phyloP scores from a whole-genome alignment of 2,329 filamentous ascomycete species.

The Neopestalotiopsis rosae region DNA sequence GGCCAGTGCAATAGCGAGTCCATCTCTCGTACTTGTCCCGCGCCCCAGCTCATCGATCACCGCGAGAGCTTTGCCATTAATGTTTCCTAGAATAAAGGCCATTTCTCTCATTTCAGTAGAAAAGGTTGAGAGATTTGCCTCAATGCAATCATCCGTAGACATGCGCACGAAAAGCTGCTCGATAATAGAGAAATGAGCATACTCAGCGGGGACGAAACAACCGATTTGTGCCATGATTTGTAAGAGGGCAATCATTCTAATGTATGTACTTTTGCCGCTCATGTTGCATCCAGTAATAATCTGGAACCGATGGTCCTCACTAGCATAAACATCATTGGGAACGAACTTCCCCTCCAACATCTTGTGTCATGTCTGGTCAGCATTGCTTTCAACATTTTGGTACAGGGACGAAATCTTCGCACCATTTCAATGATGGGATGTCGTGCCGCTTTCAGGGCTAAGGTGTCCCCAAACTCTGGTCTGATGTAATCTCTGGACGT shows the following conservation, averaged over 20 bases:
- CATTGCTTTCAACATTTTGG: neutral
- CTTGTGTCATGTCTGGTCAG: constrained; percentile 33
- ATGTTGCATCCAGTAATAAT: constrained; percentile 97
- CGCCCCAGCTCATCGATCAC: constrained; percentile 93
- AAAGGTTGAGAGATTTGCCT: constrained; percentile 92
- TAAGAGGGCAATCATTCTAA: constrained; percentile 81
- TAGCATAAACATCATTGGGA: constrained; percentile 89
- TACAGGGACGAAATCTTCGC: neutral
- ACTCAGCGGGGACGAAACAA: constrained; percentile 85
- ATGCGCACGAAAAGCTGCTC: constrained; percentile 87
- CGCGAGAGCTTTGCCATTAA: constrained; percentile 76
- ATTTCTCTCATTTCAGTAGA: constrained; percentile 95
- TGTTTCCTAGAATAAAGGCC: constrained; percentile 87
- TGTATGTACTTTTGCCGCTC: constrained; percentile 97
- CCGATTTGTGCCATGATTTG: constrained; percentile 95
- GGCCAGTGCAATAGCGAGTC: constrained; percentile 85
- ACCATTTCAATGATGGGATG: constrained; percentile 81
- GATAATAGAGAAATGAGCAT: constrained; percentile 80
- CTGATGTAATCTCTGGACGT: constrained; percentile 65
- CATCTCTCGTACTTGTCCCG: constrained; percentile 88
- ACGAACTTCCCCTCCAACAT: constrained; percentile 73
- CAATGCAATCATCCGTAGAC: constrained; percentile 85
- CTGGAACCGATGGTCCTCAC: constrained; percentile 81
- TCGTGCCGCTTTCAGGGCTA: constrained; percentile 76
- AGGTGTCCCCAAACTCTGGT: constrained; percentile 70